These are phyloP conservation scores for Conringia planisiliqua DNA, from an alignment of 345 rosid genomes.

Conservation along the genomic window DNA sequence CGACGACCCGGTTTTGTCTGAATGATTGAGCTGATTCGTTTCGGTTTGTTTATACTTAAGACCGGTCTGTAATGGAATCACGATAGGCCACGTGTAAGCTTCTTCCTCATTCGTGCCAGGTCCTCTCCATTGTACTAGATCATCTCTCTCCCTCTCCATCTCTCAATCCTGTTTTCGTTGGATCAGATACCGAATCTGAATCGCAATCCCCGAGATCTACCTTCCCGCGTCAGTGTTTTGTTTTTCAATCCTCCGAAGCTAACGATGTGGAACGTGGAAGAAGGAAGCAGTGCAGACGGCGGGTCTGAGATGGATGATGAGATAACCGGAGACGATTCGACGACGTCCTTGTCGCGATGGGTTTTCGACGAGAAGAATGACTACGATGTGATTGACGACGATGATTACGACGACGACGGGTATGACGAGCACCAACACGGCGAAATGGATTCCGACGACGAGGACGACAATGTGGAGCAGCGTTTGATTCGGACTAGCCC, in stretches of 20 bases:
- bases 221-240: neutral
- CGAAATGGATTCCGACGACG: slow-evolving; percentile 68
- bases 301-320: slow-evolving; percentile 42
- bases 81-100: slow-evolving; percentile 26
- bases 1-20: neutral
- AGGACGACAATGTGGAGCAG: slow-evolving; percentile 63
- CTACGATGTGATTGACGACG: slow-evolving; percentile 49
- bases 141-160: slow-evolving; percentile 12
- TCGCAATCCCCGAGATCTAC: slow-evolving; percentile 5
- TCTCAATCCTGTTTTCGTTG: slow-evolving; percentile 2
- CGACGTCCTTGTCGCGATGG: slow-evolving; percentile 86
- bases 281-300: slow-evolving; percentile 44
- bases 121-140: slow-evolving; percentile 14
- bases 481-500: slow-evolving; percentile 94
- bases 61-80: neutral
- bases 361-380: slow-evolving; percentile 84
- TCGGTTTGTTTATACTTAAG: neutral
- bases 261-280: slow-evolving; percentile 34
- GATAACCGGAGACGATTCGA: slow-evolving; percentile 46
- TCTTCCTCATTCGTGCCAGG: slow-evolving; percentile 20
- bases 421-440: slow-evolving; percentile 26
- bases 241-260: neutral
- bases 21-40: neutral
- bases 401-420: slow-evolving; percentile 36
- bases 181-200: slow-evolving; percentile 29